phyloP scores from a whole-genome alignment of 2,329 filamentous ascomycete species.

The Pseudocercospora macadamiae region DNA sequence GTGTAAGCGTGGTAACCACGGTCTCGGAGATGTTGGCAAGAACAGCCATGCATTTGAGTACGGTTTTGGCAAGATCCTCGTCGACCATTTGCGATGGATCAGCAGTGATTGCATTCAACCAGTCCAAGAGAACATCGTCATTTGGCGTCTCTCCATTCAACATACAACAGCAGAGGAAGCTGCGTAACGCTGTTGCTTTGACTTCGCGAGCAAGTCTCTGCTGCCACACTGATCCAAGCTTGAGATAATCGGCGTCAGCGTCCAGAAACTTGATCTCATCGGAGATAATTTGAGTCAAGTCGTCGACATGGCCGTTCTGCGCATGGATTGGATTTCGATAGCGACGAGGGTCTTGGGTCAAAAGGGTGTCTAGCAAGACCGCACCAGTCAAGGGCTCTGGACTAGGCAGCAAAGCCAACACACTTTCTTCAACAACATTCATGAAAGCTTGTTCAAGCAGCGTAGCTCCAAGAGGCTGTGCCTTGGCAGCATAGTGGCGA shows the following conservation, averaged over 20 bases:
- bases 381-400: slow-evolving; percentile 22
- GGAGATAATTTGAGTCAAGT: slow-evolving; percentile 70
- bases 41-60: slow-evolving; percentile 80
- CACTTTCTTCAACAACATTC: slow-evolving; percentile 65
- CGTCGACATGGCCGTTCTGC: slow-evolving; percentile 52
- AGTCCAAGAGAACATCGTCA: slow-evolving; percentile 73
- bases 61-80: slow-evolving; percentile 72
- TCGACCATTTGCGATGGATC: slow-evolving; percentile 84
- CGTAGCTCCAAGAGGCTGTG: slow-evolving; percentile 86
- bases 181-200: slow-evolving; percentile 78
- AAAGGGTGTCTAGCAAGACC: slow-evolving; percentile 27
- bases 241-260: slow-evolving; percentile 85
- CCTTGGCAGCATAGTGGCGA: slow-evolving; percentile 77
- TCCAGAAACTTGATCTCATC: slow-evolving; percentile 87
- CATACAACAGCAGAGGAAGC: slow-evolving; percentile 82
- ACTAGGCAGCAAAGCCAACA: slow-evolving; percentile 30
- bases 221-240: slow-evolving; percentile 82
- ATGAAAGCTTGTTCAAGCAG: slow-evolving; percentile 87
- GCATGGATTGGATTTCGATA: slow-evolving; percentile 17
- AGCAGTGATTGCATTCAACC: slow-evolving; percentile 80
- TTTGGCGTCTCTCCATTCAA: slow-evolving; percentile 69
- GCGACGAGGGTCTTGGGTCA: slow-evolving; percentile 38
- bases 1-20: slow-evolving; percentile 74
- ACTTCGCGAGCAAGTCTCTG: slow-evolving; percentile 84
- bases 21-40: slow-evolving; percentile 74